Percentiles rank a stretch among this genome's conserved stretches.
These are phyloP conservation scores for Holtermanniella nyarrowii DNA, from an alignment of 768 basidiomycete genomes.

Conservation along the genomic window DNA sequence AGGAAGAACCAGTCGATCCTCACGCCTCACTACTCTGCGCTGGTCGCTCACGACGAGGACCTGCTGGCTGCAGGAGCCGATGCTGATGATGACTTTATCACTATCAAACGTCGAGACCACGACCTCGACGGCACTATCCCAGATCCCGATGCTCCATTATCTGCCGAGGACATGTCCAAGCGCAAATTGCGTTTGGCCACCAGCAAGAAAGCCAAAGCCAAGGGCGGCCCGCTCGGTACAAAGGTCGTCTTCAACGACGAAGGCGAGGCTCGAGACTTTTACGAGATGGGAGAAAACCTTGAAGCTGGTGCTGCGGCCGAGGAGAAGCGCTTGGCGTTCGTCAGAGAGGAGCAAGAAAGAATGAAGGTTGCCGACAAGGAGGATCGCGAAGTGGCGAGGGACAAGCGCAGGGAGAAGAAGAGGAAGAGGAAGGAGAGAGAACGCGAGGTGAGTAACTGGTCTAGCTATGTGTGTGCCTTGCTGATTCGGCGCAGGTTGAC, in stretches of 20 bases:
- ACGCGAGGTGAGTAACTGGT: slow-evolving; percentile 44
- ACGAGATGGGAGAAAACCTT: slow-evolving; percentile 69
- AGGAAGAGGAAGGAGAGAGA: slow-evolving; percentile 77
- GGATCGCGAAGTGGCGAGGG: slow-evolving; percentile 74
- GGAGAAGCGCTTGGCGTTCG: slow-evolving; percentile 59
- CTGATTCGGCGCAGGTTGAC: not conserved
- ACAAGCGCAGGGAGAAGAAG: slow-evolving; percentile 86
- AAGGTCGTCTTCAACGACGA: slow-evolving; percentile 88
- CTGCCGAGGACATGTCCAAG: slow-evolving; percentile 58
- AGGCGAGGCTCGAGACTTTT: slow-evolving; percentile 66
- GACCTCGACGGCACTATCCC: slow-evolving; percentile 47
- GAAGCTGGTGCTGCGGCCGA: slow-evolving; percentile 53
- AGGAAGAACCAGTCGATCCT: slow-evolving; percentile 89
- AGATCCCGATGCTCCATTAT: slow-evolving; percentile 31
- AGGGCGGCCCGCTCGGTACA: slow-evolving; percentile 51
- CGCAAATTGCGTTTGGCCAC: slow-evolving; percentile 66
- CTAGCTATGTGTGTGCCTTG: too few relatives aligned
- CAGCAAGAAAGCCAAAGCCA: slow-evolving; percentile 62
- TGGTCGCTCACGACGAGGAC: slow-evolving; percentile 58
- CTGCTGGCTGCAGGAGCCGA: slow-evolving; percentile 24
- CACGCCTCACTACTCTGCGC: slow-evolving; percentile 77
- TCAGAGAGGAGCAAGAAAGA: slow-evolving; percentile 60
- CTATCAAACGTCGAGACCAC: slow-evolving; percentile 84
- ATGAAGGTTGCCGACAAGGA: slow-evolving; percentile 58
- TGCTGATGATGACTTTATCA: slow-evolving; percentile 66